These are phyloP conservation scores for Linnemannia elongata DNA, from an alignment of 192 early-diverging fungal species.

Conservation along the genomic window DNA sequence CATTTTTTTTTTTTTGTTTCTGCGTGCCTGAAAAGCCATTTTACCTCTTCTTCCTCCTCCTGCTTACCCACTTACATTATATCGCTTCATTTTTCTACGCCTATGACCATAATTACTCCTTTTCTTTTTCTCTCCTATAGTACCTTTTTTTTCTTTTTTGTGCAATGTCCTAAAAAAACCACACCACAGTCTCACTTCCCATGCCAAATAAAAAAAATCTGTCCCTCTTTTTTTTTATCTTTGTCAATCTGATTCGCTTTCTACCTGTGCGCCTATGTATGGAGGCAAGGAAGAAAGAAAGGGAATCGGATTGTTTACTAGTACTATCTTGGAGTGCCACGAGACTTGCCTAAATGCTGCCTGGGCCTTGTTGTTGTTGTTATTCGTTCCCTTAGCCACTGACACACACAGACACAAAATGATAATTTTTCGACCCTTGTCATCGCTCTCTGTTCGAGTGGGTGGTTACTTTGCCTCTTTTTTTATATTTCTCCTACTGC, in stretches of 20 bases:
- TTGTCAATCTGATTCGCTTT: not conserved
- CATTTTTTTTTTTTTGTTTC: not conserved
- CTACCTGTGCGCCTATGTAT: no score
- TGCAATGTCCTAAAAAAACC: not conserved
- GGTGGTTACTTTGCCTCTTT: not conserved
- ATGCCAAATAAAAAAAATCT: not conserved
- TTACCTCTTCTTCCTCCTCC: not conserved
- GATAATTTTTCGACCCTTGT: constrained; percentile 6
- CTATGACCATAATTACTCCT: constrained; percentile 2
- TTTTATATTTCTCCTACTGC: not conserved
- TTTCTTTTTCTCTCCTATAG: not conserved
- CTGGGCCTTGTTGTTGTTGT: not conserved
- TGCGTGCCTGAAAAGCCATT: constrained; percentile 5
- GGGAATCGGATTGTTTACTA: no score
- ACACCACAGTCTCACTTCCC: not conserved
- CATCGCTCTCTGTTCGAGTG: not conserved
- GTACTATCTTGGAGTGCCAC: not conserved
- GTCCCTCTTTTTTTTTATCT: not conserved
- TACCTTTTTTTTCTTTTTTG: not conserved
- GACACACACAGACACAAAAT: not conserved
- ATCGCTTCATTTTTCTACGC: not conserved
- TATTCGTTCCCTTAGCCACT: not conserved
- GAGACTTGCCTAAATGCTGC: not conserved
- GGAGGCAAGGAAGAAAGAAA: no score
- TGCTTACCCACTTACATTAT: not conserved